These are phyloP conservation scores for Saccharomyces pastorianus DNA, from an alignment of 1,139 yeast genomes.

Conservation along the genomic window DNA sequence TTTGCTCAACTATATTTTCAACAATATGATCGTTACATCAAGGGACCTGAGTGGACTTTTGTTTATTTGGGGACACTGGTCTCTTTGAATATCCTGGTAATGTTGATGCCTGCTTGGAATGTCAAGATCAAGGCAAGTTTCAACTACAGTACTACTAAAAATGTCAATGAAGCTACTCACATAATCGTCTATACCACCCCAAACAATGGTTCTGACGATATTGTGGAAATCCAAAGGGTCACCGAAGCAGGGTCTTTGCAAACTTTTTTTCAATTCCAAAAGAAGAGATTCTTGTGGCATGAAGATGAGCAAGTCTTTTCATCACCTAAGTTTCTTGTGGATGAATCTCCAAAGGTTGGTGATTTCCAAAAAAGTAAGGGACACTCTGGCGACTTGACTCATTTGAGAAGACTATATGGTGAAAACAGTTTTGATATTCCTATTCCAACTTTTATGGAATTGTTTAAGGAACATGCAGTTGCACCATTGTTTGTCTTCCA, in stretches of 20 bases:
- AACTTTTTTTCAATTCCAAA: slow-evolving; percentile 76
- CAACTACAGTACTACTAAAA: slow-evolving; percentile 49
- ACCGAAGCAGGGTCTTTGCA: slow-evolving; percentile 55
- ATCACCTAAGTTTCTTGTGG: slow-evolving; percentile 77
- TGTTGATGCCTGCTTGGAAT: slow-evolving; percentile 96
- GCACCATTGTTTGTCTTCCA: slow-evolving; percentile 98
- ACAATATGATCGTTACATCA: slow-evolving; percentile 74
- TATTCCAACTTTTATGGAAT: slow-evolving; percentile 79
- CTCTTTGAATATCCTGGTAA: slow-evolving; percentile 64
- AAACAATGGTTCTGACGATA: slow-evolving; percentile 79
- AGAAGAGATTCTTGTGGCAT: slow-evolving; percentile 78
- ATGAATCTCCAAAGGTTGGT: slow-evolving; percentile 50
- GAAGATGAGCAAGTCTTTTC: slow-evolving; percentile 47
- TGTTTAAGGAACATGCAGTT: slow-evolving; percentile 94
- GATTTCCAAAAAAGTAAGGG: slow-evolving; percentile 60
- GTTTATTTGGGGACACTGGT: slow-evolving; percentile 70
- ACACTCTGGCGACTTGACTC: slow-evolving; percentile 49
- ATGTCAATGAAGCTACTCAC: slow-evolving; percentile 56
- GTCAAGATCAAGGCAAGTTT: slow-evolving; percentile 62
- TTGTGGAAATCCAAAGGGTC: slow-evolving; percentile 56
- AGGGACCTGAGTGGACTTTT: slow-evolving; percentile 75
- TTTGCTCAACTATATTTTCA: slow-evolving; percentile 58
- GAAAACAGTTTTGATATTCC: slow-evolving; percentile 88
- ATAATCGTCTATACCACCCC: slow-evolving; percentile 76
- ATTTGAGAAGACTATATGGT: slow-evolving; percentile 60